Evolutionary conservation across 2,329 filamentous ascomycete genomes (phyloP).

Genomic region (Xylogone sp.): DNA sequence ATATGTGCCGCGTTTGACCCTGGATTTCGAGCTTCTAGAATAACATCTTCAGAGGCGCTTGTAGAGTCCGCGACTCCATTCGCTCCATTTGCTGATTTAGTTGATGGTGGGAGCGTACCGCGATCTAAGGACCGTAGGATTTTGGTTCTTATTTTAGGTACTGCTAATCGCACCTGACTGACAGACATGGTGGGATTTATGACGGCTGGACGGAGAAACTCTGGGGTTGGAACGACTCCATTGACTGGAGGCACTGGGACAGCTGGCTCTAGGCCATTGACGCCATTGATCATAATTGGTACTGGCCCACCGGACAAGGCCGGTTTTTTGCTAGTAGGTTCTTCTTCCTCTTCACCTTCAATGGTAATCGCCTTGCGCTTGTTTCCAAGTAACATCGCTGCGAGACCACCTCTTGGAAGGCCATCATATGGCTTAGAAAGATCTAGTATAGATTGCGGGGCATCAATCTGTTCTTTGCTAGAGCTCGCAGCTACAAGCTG

Average conservation of each 20-base stretch:
- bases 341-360: constrained; percentile 70
- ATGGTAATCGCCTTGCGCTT: constrained; percentile 77
- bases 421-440: constrained; percentile 93
- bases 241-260: constrained; percentile 55
- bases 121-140: constrained; percentile 79
- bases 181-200: constrained; percentile 77
- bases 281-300: constrained; percentile 71
- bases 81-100: constrained; percentile 27
- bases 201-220: constrained; percentile 84
- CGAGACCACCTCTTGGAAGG: constrained; percentile 82
- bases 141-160: constrained; percentile 79
- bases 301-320: constrained; percentile 57
- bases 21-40: constrained; percentile 88
- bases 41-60: constrained; percentile 63
- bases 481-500: constrained; percentile 77
- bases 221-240: constrained; percentile 67
- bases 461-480: constrained; percentile 62
- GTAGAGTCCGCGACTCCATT: constrained; percentile 56
- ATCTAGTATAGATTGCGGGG: constrained; percentile 80
- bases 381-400: constrained; percentile 83
- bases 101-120: constrained; percentile 42
- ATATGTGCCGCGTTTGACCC: constrained; percentile 53
- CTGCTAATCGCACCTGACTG: constrained; percentile 79
- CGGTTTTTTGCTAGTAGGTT: constrained; percentile 55
- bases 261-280: constrained; percentile 75